These are phyloP conservation scores for Durotheca rogersii DNA, from an alignment of 495 filamentous ascomycete species.

Conservation along the genomic window DNA sequence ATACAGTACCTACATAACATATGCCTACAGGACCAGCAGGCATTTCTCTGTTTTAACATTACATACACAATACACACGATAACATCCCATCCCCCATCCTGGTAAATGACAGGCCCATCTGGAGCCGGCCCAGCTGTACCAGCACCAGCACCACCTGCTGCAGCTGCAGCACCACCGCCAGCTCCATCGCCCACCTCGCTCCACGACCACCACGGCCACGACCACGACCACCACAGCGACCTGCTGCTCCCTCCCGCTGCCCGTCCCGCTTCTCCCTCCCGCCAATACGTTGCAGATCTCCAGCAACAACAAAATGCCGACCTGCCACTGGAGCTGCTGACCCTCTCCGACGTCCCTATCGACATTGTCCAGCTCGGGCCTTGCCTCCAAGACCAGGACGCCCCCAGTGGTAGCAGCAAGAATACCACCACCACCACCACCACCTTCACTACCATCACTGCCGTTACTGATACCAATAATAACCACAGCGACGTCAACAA, in stretches of 20 bases:
- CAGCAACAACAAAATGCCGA: constrained; percentile 30
- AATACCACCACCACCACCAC: neutral
- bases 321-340: constrained; percentile 36
- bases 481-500: neutral
- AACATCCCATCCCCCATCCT: constrained; percentile 13
- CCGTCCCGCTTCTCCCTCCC: neutral
- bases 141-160: constrained; percentile 28
- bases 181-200: constrained; percentile 5
- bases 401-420: neutral
- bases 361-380: constrained; percentile 42
- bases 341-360: constrained; percentile 44
- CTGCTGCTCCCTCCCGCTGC: neutral
- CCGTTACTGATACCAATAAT: neutral
- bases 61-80: constrained; percentile 10
- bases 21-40: too few species aligned
- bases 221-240: constrained; percentile 4
- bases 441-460: constrained; percentile 4
- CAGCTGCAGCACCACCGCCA: constrained; percentile 8
- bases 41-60: too few species aligned
- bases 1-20: too few species aligned
- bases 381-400: constrained; percentile 14
- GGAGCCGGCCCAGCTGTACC: constrained; percentile 29
- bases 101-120: constrained; percentile 32
- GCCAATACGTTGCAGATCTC: constrained; percentile 9
- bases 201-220: constrained; percentile 15